A percentile compares a stretch with the other conserved stretches of the same genome.
phyloP scores from a whole-genome alignment of 441 rosid species.

The Populus hybrid region DNA sequence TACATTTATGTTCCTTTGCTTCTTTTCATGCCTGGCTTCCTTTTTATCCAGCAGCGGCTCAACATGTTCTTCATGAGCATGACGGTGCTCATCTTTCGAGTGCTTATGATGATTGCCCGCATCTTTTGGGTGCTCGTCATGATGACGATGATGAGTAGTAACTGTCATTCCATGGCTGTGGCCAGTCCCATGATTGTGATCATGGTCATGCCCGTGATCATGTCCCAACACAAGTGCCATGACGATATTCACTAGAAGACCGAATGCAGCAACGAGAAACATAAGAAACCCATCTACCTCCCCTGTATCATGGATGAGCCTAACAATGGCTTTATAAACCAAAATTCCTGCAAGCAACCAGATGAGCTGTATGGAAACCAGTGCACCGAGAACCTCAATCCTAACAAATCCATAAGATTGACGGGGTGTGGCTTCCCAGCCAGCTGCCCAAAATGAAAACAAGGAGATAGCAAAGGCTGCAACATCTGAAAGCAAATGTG shows the following conservation, averaged over 20 bases:
- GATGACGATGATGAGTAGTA: slow-evolving; percentile 34
- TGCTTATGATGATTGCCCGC: slow-evolving; percentile 29
- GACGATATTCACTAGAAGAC: slow-evolving; percentile 51
- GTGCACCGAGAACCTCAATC: no score
- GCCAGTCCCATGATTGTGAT: slow-evolving; percentile 24
- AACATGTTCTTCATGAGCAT: slow-evolving; percentile 21
- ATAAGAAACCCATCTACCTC: slow-evolving; percentile 44
- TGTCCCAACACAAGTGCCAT: slow-evolving; percentile 69
- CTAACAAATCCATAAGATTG: no score
- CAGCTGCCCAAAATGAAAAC: slow-evolving; percentile 69
- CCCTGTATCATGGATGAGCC: no score
- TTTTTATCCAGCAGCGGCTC: slow-evolving; percentile 23
- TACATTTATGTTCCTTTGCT: no score
- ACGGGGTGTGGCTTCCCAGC: slow-evolving; percentile 67
- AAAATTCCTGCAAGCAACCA: no score
- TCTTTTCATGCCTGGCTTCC: slow-evolving; percentile 13
- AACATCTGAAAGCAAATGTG: no score
- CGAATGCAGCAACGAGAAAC: slow-evolving; percentile 60
- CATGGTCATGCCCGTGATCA: slow-evolving; percentile 41
- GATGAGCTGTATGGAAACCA: no score
- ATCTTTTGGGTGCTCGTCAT: slow-evolving; percentile 19
- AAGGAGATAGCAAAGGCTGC: no score
- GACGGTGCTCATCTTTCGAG: slow-evolving; percentile 30
- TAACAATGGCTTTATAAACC: no score
- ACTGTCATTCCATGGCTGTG: slow-evolving; percentile 29